Evolutionary conservation across 139 green algal species (phyloP).

Genomic region (Micractinium sp.): DNA sequence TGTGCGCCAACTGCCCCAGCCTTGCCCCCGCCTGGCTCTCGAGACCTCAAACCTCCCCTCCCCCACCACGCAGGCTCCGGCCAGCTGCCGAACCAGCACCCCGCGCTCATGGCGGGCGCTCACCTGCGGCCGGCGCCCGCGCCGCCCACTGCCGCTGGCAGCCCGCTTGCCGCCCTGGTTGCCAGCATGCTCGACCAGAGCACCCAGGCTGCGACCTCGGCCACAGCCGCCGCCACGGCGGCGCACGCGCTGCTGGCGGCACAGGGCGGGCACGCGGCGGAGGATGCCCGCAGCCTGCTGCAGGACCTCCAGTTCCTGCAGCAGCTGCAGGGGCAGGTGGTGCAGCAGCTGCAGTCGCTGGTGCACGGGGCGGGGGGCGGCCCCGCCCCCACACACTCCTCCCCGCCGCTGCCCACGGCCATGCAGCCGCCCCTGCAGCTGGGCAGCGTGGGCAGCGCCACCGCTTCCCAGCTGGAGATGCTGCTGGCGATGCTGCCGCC

Average conservation of each 20-base stretch:
- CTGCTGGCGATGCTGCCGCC: not conserved
- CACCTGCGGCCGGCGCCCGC: too few relatives aligned
- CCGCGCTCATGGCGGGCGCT: too few relatives aligned
- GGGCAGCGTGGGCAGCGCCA: not conserved
- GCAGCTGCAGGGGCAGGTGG: not conserved
- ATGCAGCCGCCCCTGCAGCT: not conserved
- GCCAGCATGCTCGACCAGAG: not conserved
- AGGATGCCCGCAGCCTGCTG: not conserved
- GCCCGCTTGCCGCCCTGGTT: not conserved
- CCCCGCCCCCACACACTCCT: not conserved
- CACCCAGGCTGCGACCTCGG: not conserved
- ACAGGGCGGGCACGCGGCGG: not conserved
- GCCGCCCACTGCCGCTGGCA: not conserved
- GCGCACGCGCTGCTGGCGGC: not conserved
- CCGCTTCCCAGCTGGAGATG: not conserved
- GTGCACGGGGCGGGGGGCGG: not conserved
- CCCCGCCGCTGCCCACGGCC: not conserved
- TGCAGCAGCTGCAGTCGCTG: not conserved
- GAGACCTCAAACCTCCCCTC: too few relatives aligned
- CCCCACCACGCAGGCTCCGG: too few relatives aligned
- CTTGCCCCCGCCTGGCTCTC: too few relatives aligned
- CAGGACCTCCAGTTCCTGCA: not conserved
- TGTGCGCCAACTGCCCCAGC: too few relatives aligned
- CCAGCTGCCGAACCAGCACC: too few relatives aligned
- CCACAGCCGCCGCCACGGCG: not conserved